Evolutionary conservation across 108 stramenopile genomes (phyloP).

Genomic region (Epithemia pelagica): DNA sequence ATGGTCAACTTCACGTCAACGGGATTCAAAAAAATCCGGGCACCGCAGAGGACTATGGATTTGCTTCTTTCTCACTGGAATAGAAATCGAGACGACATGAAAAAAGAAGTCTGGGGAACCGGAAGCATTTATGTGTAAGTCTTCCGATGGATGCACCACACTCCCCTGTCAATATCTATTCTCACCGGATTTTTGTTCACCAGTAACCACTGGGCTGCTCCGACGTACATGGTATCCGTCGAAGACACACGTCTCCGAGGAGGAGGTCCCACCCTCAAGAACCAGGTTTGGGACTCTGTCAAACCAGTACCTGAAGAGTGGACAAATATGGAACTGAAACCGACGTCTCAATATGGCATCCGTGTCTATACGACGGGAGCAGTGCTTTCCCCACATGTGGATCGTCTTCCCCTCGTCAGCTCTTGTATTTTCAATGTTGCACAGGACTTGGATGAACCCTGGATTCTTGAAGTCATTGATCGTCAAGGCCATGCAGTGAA

Average conservation of each 20-base stretch:
- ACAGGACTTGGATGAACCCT: conserved; percentile 88
- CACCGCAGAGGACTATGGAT: conserved; percentile 26
- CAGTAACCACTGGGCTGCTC: conserved; percentile 29
- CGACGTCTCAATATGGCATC: conserved; percentile 86
- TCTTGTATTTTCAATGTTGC: conserved; percentile 88
- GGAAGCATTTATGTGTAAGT: conserved; percentile 28
- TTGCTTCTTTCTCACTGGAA: conserved; percentile 41
- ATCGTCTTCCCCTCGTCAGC: conserved; percentile 83
- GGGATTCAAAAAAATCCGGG: conserved; percentile 35
- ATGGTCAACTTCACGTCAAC: conserved; percentile 41
- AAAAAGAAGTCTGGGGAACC: conserved; percentile 10
- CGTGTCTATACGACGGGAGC: conserved; percentile 79
- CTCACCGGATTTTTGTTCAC: neutral
- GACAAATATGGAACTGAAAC: conserved; percentile 81
- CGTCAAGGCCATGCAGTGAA: conserved; percentile 77
- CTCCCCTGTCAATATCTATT: no score
- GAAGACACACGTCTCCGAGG: conserved; percentile 62
- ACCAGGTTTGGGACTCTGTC: conserved; percentile 72
- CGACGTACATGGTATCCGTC: conserved; percentile 64
- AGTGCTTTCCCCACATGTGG: conserved; percentile 87
- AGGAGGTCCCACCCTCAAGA: conserved; percentile 57
- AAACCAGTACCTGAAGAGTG: conserved; percentile 80
- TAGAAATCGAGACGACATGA: conserved; percentile 15
- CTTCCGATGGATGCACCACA: no score
- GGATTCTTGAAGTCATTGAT: conserved; percentile 85